These are phyloP conservation scores for Botrytis hyacinthi DNA, from an alignment of 2,329 filamentous ascomycete species.

Conservation along the genomic window DNA sequence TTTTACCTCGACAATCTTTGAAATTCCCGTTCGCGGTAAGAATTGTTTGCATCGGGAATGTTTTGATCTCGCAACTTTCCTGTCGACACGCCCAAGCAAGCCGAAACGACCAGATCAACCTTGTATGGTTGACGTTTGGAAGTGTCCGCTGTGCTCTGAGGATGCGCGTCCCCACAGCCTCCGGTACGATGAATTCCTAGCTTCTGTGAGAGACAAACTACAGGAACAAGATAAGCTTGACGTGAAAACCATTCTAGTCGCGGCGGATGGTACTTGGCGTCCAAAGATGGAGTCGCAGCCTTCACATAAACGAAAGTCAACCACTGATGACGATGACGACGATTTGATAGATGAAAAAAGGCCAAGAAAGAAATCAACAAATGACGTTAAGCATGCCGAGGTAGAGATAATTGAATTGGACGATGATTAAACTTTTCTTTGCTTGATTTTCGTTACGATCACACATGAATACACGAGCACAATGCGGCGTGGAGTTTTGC, in stretches of 20 bases:
- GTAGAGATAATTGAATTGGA: constrained; percentile 35
- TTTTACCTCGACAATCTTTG: constrained; percentile 63
- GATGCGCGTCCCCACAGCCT: constrained; percentile 76
- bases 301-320: constrained; percentile 20
- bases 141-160: constrained; percentile 75
- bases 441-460: background rate
- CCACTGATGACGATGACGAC: constrained; percentile 10
- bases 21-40: constrained; percentile 67
- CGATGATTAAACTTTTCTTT: constrained; percentile 28
- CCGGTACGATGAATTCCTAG: constrained; percentile 71
- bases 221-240: constrained; percentile 47
- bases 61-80: constrained; percentile 83
- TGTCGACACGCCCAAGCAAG: constrained; percentile 57
- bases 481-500: constrained; percentile 2
- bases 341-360: constrained; percentile 22
- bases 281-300: constrained; percentile 43
- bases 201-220: constrained; percentile 58
- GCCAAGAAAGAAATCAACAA: constrained; percentile 10
- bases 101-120: constrained; percentile 51
- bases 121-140: constrained; percentile 69
- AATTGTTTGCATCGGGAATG: constrained; percentile 78
- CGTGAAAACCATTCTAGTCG: constrained; percentile 61
- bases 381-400: constrained; percentile 16
- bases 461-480: background rate
- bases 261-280: constrained; percentile 64